Evolutionary conservation across 1,284 basidiomycete genomes (phyloP).

Genomic region (Fomes fomentarius): DNA sequence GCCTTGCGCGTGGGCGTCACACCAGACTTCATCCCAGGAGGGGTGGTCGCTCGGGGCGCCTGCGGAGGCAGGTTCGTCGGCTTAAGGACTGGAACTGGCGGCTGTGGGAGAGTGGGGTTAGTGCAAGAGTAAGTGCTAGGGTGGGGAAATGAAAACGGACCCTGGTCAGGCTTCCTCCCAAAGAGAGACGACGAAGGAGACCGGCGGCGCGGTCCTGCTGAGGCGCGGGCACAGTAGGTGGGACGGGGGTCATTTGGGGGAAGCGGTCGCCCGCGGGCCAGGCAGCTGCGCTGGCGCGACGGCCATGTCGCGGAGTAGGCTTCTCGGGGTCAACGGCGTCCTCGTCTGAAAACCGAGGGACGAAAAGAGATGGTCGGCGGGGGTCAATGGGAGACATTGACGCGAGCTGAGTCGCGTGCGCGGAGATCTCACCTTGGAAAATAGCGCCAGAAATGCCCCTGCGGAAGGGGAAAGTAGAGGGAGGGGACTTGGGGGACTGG

Average conservation of each 20-base stretch:
- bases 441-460: conserved; percentile 41
- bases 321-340: conserved; percentile 41
- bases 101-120: conserved; percentile 11
- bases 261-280: conserved; percentile 48
- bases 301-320: conserved; percentile 29
- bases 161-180: conserved; percentile 59
- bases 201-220: conserved; percentile 66
- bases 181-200: conserved; percentile 70
- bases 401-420: too few species aligned
- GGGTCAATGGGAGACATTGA: too few species aligned
- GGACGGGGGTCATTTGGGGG: conserved; percentile 7
- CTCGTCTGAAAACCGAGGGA: conserved; percentile 34
- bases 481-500: conserved; percentile 55
- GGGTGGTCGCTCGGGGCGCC: conserved; percentile 21
- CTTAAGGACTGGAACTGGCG: conserved; percentile 24
- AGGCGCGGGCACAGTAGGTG: conserved; percentile 44
- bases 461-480: conserved; percentile 59
- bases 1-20: conserved; percentile 38
- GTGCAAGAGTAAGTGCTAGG: neutral
- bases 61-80: conserved; percentile 10
- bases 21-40: conserved; percentile 20
- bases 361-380: too few species aligned
- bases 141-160: conserved; percentile 37
- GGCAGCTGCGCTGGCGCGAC: conserved; percentile 41
- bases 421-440: conserved; percentile 67